Conservation (phyloP, 768 basidiomycete genomes). For the Termitomyces sp. region DNA sequence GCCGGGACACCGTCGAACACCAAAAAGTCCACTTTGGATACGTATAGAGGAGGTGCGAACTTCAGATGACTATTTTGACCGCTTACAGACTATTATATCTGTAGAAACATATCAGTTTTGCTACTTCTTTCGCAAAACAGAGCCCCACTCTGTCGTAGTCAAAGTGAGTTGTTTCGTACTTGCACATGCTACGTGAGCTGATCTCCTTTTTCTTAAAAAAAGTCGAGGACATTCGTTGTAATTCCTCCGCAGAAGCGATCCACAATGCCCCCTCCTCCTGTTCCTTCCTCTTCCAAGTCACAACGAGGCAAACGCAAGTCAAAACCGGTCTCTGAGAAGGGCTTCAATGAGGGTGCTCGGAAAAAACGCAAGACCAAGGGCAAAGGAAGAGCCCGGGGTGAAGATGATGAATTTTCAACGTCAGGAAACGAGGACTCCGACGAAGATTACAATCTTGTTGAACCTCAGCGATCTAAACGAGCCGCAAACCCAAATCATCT, state of each 20-base stretch:
- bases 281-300: slow-evolving; percentile 12
- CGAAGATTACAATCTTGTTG: slow-evolving; percentile 5
- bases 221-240: slow-evolving; percentile 39
- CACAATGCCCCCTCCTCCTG: slow-evolving; percentile 17
- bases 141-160: slow-evolving; percentile 75
- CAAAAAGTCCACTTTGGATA: slow-evolving; percentile 74
- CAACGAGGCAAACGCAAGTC: slow-evolving; percentile 19
- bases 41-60: slow-evolving; percentile 72
- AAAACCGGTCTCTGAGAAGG: slow-evolving; percentile 6
- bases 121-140: slow-evolving; percentile 82
- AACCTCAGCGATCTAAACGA: slow-evolving; percentile 6
- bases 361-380: slow-evolving; percentile 38
- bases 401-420: slow-evolving; percentile 18
- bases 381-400: slow-evolving; percentile 23
- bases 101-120: slow-evolving; percentile 87
- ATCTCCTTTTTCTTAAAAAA: neutral
- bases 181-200: neutral
- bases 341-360: slow-evolving; percentile 6
- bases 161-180: slow-evolving; percentile 51
- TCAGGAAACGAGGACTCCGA: slow-evolving; percentile 14
- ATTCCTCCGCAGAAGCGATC: slow-evolving; percentile 21
- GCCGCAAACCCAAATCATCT: slow-evolving; percentile 22
- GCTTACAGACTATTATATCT: neutral
- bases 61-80: slow-evolving; percentile 1
- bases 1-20: slow-evolving; percentile 31